phyloP scores from a whole-genome alignment of 352 stramenopile species.

The Pseudoperonospora humuli region DNA sequence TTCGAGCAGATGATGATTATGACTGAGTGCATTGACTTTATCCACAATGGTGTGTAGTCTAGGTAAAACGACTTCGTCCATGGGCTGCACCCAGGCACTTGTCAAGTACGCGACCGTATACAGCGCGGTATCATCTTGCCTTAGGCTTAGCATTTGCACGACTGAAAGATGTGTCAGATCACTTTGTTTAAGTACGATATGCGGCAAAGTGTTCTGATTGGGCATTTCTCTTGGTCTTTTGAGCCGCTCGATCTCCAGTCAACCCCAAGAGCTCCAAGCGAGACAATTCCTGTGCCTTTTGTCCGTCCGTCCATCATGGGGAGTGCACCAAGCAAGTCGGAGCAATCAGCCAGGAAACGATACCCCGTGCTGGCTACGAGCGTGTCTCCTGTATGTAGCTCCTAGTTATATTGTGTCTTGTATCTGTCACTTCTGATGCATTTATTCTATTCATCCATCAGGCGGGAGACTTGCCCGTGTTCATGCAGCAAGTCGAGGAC shows the following conservation, averaged over 20 bases:
- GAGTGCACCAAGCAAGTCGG: constrained; percentile 33
- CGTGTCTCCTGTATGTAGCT: constrained; percentile 28
- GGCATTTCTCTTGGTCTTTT: constrained; percentile 8
- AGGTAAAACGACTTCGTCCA: constrained; percentile 26
- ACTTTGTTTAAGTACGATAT: constrained; percentile 9
- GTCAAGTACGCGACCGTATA: constrained; percentile 41
- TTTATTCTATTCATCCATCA: constrained; percentile 5
- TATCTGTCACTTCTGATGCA: background rate
- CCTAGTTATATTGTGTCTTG: no score
- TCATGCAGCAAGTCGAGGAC: constrained; percentile 75
- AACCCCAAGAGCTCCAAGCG: constrained; percentile 12
- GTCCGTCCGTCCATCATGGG: constrained; percentile 33
- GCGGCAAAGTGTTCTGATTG: constrained; percentile 7
- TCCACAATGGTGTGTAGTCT: constrained; percentile 12
- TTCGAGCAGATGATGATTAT: constrained; percentile 4
- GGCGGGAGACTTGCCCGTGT: constrained; percentile 52
- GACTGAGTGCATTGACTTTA: constrained; percentile 4
- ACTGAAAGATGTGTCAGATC: constrained; percentile 16
- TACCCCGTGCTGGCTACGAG: constrained; percentile 70
- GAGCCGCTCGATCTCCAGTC: constrained; percentile 28
- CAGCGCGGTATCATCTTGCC: no score
- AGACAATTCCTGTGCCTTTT: constrained; percentile 11
- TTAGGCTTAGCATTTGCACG: no score
- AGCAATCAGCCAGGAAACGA: constrained; percentile 9
- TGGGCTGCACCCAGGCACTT: constrained; percentile 32